These are phyloP conservation scores for Chlorella vulgaris DNA, from an alignment of 139 green algal species.

Conservation along the genomic window DNA sequence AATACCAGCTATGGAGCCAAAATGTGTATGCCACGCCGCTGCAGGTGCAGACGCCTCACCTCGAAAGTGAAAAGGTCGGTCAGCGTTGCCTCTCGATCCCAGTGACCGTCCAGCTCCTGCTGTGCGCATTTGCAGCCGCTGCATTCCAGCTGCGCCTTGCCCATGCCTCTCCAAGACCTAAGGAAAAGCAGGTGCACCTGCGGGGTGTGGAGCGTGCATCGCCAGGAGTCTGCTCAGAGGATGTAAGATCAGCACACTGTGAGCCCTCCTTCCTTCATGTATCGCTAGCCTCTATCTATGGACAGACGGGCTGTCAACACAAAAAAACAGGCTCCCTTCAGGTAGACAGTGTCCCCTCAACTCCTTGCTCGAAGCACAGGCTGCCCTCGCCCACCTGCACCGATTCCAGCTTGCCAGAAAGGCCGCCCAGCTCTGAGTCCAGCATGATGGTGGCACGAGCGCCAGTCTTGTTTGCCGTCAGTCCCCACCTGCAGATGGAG, in stretches of 20 bases:
- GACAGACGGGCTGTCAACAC: no score
- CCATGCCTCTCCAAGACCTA: constrained; percentile 23
- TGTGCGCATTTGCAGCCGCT: constrained; percentile 4
- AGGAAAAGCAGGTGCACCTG: constrained; percentile 27
- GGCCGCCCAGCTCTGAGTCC: constrained; percentile 12
- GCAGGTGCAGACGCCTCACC: background rate
- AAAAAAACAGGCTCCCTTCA: no score
- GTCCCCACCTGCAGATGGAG: constrained; percentile 3
- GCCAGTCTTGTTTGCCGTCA: background rate
- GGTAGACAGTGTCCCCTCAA: no score
- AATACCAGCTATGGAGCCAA: no score
- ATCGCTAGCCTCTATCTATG: no score
- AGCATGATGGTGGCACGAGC: background rate
- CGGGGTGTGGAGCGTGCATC: background rate
- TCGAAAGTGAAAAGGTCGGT: constrained; percentile 15
- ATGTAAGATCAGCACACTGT: no score
- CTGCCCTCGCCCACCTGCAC: constrained; percentile 6
- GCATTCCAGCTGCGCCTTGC: constrained; percentile 9
- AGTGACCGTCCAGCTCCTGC: constrained; percentile 19
- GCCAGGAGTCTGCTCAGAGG: no score
- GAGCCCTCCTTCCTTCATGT: no score
- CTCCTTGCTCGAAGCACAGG: background rate
- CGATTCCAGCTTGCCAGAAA: background rate
- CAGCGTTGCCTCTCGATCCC: constrained; percentile 25
- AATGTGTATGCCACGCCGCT: background rate